These are phyloP conservation scores for Stereocaulon alpinum DNA, from an alignment of 495 filamentous ascomycete species.

Conservation along the genomic window DNA sequence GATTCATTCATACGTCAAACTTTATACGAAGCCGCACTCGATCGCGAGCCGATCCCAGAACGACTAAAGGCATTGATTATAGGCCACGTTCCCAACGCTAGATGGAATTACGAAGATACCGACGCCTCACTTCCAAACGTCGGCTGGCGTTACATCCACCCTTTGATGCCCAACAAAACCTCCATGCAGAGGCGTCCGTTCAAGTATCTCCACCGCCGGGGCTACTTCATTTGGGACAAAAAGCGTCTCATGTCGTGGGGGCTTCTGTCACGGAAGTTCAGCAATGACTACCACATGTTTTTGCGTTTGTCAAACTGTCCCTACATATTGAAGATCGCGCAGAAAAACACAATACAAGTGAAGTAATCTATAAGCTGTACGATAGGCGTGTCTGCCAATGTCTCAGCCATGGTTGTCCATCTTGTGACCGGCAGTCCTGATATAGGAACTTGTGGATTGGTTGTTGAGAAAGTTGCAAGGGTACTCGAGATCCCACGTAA, in stretches of 20 bases:
- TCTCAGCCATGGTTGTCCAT: neutral
- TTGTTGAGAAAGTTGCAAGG: too few relatives aligned
- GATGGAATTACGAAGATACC: neutral
- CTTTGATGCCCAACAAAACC: neutral
- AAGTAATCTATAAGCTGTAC: neutral
- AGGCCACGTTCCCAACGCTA: neutral
- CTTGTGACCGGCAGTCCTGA: too few relatives aligned
- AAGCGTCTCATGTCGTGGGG: neutral
- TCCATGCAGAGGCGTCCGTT: neutral
- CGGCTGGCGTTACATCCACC: neutral
- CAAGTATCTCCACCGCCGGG: too few relatives aligned
- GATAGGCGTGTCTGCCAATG: neutral
- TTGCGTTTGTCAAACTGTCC: neutral
- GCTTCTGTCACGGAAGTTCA: neutral
- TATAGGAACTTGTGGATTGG: too few relatives aligned
- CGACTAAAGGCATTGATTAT: neutral
- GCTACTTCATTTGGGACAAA: neutral
- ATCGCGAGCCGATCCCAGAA: neutral
- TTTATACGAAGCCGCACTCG: neutral
- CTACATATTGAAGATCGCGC: neutral
- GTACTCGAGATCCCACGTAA: neutral
- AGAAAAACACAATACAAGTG: neutral
- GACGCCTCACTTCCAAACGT: neutral
- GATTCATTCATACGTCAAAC: neutral
- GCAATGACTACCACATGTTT: neutral